phyloP scores from a whole-genome alignment of 345 rosid species.

The Populus alba region DNA sequence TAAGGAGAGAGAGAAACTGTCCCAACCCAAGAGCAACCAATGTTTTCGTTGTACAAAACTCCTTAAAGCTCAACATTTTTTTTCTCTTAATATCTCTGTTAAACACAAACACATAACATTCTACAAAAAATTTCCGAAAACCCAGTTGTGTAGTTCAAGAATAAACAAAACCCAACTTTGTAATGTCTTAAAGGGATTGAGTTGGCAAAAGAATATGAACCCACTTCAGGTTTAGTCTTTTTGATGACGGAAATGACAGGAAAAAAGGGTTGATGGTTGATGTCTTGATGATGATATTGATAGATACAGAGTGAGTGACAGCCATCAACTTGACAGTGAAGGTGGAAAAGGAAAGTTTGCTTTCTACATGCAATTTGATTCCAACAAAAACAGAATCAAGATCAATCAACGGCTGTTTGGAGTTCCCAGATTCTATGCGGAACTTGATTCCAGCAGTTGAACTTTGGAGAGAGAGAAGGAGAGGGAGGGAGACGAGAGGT shows the following conservation, averaged over 20 bases:
- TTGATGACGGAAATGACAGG: neutral
- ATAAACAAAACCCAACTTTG: neutral
- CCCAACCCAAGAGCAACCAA: conserved; percentile 70
- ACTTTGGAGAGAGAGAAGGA: neutral
- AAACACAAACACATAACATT: neutral
- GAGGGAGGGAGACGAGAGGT: neutral
- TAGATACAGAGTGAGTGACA: neutral
- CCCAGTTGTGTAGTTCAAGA: neutral
- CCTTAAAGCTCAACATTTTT: conserved; percentile 34
- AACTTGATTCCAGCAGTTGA: conserved; percentile 1
- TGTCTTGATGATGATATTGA: neutral
- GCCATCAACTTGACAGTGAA: neutral
- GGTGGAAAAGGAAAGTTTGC: neutral
- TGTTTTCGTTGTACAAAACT: conserved; percentile 52
- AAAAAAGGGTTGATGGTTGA: neutral
- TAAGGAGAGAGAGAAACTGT: conserved; percentile 66
- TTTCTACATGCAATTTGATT: neutral
- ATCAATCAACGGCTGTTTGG: neutral
- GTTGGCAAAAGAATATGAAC: neutral
- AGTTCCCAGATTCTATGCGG: neutral
- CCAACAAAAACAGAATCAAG: neutral
- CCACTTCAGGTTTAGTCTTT: neutral
- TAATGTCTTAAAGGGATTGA: neutral
- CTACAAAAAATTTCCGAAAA: neutral
- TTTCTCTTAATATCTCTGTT: neutral